Evolutionary conservation across 805 yeast genomes (phyloP).

Genomic region (Candida mattraensis): DNA sequence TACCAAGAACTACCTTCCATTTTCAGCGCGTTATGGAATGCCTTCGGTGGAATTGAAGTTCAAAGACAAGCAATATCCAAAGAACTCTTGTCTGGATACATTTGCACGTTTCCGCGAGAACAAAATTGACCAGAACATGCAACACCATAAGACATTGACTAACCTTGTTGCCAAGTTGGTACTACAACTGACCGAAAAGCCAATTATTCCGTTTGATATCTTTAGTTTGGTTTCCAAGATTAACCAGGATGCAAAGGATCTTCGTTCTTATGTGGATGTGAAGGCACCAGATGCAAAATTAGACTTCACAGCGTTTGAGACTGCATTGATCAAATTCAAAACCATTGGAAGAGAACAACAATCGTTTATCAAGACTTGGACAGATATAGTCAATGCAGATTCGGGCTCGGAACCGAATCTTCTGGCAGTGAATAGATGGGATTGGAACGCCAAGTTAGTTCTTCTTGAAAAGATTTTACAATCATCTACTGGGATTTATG

Average conservation of each 20-base stretch:
- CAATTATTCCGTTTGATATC: conserved; percentile 71
- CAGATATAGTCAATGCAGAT: conserved; percentile 46
- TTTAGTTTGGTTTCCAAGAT: conserved; percentile 45
- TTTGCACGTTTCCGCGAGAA: conserved; percentile 51
- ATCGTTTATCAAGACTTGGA: conserved; percentile 66
- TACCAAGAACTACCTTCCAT: conserved; percentile 68
- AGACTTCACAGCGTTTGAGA: conserved; percentile 29
- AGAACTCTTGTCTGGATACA: conserved; percentile 60
- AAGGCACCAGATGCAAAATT: conserved; percentile 16
- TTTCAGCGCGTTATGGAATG: conserved; percentile 61
- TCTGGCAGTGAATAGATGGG: conserved; percentile 70
- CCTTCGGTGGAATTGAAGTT: conserved; percentile 65
- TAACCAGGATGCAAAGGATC: conserved; percentile 44
- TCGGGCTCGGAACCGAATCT: conserved; percentile 72
- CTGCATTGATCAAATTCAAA: conserved; percentile 38
- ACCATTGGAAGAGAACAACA: conserved; percentile 47
- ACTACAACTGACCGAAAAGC: conserved; percentile 68
- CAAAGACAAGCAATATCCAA: conserved; percentile 39
- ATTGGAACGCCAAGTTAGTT: conserved; percentile 72
- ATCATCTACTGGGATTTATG: conserved; percentile 41
- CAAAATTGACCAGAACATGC: conserved; percentile 56
- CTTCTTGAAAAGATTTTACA: conserved; percentile 55
- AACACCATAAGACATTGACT: conserved; percentile 54
- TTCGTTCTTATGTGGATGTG: conserved; percentile 39
- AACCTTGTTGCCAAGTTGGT: conserved; percentile 53